phyloP scores from a whole-genome alignment of 805 yeast genomes.

The Wickerhamomyces queroliae region DNA sequence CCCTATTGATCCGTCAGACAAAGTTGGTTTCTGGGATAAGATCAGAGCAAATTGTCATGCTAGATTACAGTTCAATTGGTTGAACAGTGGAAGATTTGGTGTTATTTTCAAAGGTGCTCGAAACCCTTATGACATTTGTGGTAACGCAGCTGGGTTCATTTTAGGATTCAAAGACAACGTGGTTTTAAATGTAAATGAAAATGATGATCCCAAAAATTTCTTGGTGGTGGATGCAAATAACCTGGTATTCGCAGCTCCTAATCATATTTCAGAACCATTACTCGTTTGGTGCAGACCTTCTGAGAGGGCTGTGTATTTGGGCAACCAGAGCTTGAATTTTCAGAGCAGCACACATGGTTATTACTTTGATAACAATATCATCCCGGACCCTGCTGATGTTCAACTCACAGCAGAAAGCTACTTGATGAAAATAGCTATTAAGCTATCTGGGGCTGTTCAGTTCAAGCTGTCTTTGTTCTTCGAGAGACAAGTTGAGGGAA shows the following conservation, averaged over 20 bases:
- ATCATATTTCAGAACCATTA: constrained; percentile 50
- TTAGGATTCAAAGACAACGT: constrained; percentile 66
- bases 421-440: constrained; percentile 50
- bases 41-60: constrained; percentile 75
- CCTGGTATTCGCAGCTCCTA: constrained; percentile 70
- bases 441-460: constrained; percentile 53
- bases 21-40: constrained; percentile 93
- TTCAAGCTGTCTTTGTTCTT: constrained; percentile 54
- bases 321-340: constrained; percentile 35
- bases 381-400: constrained; percentile 13
- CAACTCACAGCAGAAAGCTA: constrained; percentile 19
- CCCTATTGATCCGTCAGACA: constrained; percentile 79
- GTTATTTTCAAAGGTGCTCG: constrained; percentile 68
- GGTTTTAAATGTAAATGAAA: constrained; percentile 51
- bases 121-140: constrained; percentile 71
- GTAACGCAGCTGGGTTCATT: constrained; percentile 68
- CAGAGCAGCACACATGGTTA: constrained; percentile 44
- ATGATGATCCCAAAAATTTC: constrained; percentile 64
- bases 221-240: constrained; percentile 56
- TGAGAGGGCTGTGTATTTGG: constrained; percentile 36
- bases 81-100: constrained; percentile 43
- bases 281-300: constrained; percentile 56
- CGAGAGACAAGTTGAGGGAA: constrained; percentile 35
- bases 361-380: constrained; percentile 28
- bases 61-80: constrained; percentile 45